Evolutionary conservation across 2,329 filamentous ascomycete species (phyloP), one percentile per base, ranked within the genome.

Genomic region (Tympanopsis confertula): DNA sequence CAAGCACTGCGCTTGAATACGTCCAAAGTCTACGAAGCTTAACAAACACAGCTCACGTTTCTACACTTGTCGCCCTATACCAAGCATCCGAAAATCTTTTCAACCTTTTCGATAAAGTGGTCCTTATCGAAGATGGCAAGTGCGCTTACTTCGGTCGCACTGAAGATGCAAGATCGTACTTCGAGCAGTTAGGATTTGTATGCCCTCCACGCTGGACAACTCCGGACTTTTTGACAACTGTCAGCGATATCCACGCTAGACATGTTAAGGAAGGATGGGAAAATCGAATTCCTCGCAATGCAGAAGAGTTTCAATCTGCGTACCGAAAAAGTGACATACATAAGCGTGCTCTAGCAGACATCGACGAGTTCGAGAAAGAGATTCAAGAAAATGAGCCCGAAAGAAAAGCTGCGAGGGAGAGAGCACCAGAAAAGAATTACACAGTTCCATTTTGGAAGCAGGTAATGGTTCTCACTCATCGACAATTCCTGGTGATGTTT

Each of bases 201-300:
- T 75, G 71, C 47, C 72, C 74, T 1, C 63, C 68, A 20, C 64
- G 74, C 35, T 72, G 74, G 59, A 79, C 74, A 5, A 71, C 71
- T 4, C 70, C 74, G 2, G 75, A 80, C 51, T 79, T 79, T 52
- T 53, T 78, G 35, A 79, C 74, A 0, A 75, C 72, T 19, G 74
- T 80, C 55, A 77, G 69, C 5, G 68, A 73, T 41, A 56, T 61
- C 2, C 58, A 71, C 40, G 71, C 71, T 37, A 59, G 71, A 29
- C 56, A 67, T 29, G 50, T 73, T 20, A 62, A 62, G 30, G 52
- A 63, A 20, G 70, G 69, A 2, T 74, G 63, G 56, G 66, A 74
- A 48, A 50, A 69, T 44, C 63, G 67, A 3, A 63, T 72, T 22
- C 70, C 71, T 2, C 56, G 69, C 13, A 68, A 65, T 3, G 56